Conservation (phyloP, 768 basidiomycete species). For the Nidularia pulvinata region DNA sequence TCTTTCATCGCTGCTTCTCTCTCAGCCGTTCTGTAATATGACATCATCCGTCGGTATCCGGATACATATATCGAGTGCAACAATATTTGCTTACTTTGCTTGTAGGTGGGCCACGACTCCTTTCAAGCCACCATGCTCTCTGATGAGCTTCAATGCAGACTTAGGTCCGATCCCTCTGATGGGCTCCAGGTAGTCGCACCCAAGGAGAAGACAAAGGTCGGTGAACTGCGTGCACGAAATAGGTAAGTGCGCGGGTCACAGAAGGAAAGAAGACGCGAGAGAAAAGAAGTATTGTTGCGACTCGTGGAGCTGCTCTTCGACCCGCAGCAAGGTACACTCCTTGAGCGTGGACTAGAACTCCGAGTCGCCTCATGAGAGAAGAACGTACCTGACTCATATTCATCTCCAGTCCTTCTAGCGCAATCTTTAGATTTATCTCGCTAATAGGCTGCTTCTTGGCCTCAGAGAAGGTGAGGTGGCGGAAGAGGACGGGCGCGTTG, state of each 20-base stretch:
- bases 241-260: not conserved
- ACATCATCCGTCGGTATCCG: not conserved
- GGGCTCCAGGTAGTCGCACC: conserved; percentile 99
- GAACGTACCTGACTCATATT: conserved; percentile 77
- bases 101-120: conserved; percentile 77
- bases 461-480: conserved; percentile 97
- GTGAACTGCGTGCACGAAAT: conserved; percentile 63
- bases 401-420: conserved; percentile 90
- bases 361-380: no score
- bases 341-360: no score
- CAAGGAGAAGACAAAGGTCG: conserved; percentile 94
- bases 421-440: conserved; percentile 83
- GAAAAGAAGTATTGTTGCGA: not conserved
- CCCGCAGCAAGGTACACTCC: no score
- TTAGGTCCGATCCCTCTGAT: conserved; percentile 97
- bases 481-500: conserved; percentile 85
- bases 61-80: not conserved
- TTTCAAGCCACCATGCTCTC: conserved; percentile 75
- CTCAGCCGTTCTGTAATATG: conserved; percentile 34
- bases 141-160: conserved; percentile 88
- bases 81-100: conserved; percentile 54
- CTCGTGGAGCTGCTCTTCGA: no score
- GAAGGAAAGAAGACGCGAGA: not conserved
- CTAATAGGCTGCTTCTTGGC: conserved; percentile 97
- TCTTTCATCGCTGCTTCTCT: conserved; percentile 26